These are phyloP conservation scores for Quillaja saponaria DNA, from an alignment of 306 rosid species.

Conservation along the genomic window DNA sequence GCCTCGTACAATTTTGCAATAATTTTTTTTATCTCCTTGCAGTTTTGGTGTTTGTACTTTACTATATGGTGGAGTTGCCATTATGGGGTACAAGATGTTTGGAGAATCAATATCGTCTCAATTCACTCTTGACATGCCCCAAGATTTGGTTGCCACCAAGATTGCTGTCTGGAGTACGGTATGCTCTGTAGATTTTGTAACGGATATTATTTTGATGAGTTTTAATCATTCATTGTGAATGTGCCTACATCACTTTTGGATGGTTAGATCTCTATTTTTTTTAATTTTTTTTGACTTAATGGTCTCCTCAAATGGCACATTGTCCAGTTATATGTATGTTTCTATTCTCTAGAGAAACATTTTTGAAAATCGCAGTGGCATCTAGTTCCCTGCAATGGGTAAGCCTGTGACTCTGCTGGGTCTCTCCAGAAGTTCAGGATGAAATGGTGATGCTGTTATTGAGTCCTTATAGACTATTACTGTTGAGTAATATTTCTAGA, in stretches of 20 bases:
- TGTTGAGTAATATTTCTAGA: no score
- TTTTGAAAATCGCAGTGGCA: no score
- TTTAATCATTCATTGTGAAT: background rate
- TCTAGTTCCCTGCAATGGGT: no score
- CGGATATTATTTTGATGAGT: background rate
- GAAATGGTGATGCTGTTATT: no score
- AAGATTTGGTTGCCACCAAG: conserved; percentile 76
- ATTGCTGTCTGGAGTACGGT: conserved; percentile 99
- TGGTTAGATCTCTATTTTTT: no score
- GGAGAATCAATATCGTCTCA: conserved; percentile 81
- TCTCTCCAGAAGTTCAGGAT: no score
- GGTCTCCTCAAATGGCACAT: background rate
- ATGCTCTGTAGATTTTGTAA: conserved; percentile 30
- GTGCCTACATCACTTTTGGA: conserved; percentile 7
- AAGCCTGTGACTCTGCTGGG: no score
- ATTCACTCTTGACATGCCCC: conserved; percentile 94
- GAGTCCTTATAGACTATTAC: no score
- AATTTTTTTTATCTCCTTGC: conserved; percentile 15
- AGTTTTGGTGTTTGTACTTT: conserved; percentile 77
- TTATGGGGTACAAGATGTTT: conserved; percentile 93
- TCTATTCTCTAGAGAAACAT: no score
- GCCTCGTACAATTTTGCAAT: conserved; percentile 18
- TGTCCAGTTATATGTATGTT: no score
- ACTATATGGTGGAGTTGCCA: conserved; percentile 81
- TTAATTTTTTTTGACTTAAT: background rate